Evolutionary conservation across 1,139 yeast species (phyloP), one percentile per base, ranked within the genome.

Genomic region (Candida albicans): DNA sequence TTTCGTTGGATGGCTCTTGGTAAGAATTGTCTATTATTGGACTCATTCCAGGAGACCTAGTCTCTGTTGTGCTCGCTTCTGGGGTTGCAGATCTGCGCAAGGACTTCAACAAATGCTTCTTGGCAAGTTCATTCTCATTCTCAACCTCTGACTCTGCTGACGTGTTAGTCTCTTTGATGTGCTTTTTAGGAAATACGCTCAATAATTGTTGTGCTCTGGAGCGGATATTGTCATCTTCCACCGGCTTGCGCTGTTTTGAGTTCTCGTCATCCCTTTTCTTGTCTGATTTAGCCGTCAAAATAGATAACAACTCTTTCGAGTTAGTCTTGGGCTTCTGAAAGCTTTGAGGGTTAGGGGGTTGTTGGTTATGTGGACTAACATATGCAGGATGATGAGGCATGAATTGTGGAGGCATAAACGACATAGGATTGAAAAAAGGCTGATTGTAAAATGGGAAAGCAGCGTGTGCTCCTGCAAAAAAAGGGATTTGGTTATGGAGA

Each of bases 261-360:
- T 37, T 39, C 14, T 42, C 46, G 3, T 42, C 42, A 10, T 51
- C 54, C 41, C 46, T 56, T 35, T 51, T 49, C 43, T 52, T 46
- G 3, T 50, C 47, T 5, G 65, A 59, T 43, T 60, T 62, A 29
- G 64, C 61, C 32, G 71, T 78, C 51, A 81, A 64, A 24, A 81
- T 68, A 5, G 81, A 75, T 47, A 81, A 65, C 14, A 81, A 57
- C 45, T 80, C 84, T 49, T 72, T 77, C 8, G 83, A 74, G 49
- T 79, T 72, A 1, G 72, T 63, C 43, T 62, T 58, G 2, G 78
- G 75, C 52, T 69, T 76, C 37, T 68, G 67, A 35, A 77, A 62
- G 5, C 70, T 58, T 15, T 67, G 73, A 2, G 80, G 74, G 35
- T 67, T 68, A 28, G 82, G 82, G 25, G 51, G 48, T 29, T 43